Evolutionary conservation across 2,329 filamentous ascomycete genomes (phyloP), one percentile per base, ranked within the genome.

Genomic region (Cordyceps cicadae): DNA sequence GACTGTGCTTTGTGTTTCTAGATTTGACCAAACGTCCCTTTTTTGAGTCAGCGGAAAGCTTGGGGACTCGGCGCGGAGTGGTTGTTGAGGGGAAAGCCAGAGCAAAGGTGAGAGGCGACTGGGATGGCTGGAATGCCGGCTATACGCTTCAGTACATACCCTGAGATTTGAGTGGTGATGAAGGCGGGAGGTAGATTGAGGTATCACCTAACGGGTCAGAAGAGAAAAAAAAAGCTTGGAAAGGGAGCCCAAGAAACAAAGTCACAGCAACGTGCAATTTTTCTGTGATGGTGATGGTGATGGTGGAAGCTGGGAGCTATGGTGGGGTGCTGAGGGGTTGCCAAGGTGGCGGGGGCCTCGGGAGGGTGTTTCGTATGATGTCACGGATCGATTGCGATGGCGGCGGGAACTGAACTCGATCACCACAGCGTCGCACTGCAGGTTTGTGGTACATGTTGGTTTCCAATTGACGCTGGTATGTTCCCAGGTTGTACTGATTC

Each of bases 281-380:
- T 50, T 57, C 45, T 29, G 24, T 57, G 32, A 41, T 52, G 26
- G 21, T 12, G 24, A 57, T 50, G 54, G 24, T 50, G 32, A 41
- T 52, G 26, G 21, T 12, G 24, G 24, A 4, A 24, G 24, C 24
- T 24, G n/a, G 24, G 29, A 59, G 48, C 56, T 52, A 59, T 59
- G 56, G 56, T 52, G 56, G 56, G 56, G 56, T 59, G n/a, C 17
- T 24, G 48, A 52, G 56, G 56, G 56, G 56, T 59, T 34, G 8
- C 24, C 46, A 45, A 37, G 55, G 17, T 51, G 48, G 56, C 24
- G 49, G 49, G 29, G 48, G 56, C 56, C 39, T 45, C 37, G 26
- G 48, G 56, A 59, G n/a, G 14, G 9, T 5, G 9, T 37, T 19
- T 6, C 46, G 43, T 15, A 43, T 58, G 56, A 59, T 59, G 56